Conservation (phyloP, 1,284 basidiomycete species). For the Tilletia walkeri region DNA sequence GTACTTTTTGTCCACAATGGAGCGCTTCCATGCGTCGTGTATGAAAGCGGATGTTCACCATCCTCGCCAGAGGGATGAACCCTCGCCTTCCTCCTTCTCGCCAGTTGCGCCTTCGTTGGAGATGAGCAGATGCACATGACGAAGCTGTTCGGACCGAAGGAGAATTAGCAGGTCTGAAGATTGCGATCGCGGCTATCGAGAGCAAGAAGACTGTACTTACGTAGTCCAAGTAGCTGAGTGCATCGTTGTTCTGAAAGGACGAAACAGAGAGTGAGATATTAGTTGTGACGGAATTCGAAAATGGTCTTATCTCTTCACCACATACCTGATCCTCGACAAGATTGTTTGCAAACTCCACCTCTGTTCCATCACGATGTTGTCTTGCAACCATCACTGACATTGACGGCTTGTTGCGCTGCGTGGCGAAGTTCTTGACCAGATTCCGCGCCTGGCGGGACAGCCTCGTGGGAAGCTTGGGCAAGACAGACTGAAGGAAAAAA, state of each 20-base stretch:
- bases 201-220: constrained; percentile 8
- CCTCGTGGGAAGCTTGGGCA: constrained; percentile 73
- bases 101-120: constrained; percentile 45
- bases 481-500: constrained; percentile 61
- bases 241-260: constrained; percentile 73
- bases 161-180: neutral
- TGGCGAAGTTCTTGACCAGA: constrained; percentile 71
- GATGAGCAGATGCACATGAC: constrained; percentile 53
- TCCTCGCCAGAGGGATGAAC: constrained; percentile 20
- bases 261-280: neutral
- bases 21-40: too few relatives aligned
- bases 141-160: constrained; percentile 25
- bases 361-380: constrained; percentile 86
- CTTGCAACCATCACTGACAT: constrained; percentile 76
- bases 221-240: constrained; percentile 62
- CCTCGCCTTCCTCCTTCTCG: constrained; percentile 30
- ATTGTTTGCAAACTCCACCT: constrained; percentile 96
- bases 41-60: constrained; percentile 16
- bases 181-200: neutral
- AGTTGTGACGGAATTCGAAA: neutral
- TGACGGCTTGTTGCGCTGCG: constrained; percentile 65
- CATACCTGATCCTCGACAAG: constrained; percentile 78
- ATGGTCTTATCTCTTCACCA: neutral
- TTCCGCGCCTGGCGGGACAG: constrained; percentile 82
- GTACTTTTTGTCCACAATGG: too few relatives aligned